Evolutionary conservation across 768 basidiomycete species (phyloP), one percentile per base, ranked within the genome.

Genomic region (Lactarius sanguifluus): DNA sequence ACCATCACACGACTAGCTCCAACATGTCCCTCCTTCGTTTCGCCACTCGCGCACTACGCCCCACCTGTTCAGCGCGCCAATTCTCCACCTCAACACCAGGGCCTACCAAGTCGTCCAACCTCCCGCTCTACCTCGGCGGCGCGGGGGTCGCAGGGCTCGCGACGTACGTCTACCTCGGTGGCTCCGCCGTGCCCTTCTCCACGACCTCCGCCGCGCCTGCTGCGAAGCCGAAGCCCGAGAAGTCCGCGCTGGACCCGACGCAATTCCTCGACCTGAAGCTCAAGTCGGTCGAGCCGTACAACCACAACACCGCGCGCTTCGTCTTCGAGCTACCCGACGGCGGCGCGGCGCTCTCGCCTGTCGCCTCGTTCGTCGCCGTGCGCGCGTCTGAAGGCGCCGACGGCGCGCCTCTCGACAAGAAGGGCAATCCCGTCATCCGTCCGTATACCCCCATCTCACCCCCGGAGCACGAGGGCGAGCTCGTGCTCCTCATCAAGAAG

Each of bases 401-500:
- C 2, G 56, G 38, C 1, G 61, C 50, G 86, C 59, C 81, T 79
- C 41, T 90, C 68, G 88, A 88, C 75, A 80, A 77, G 72, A 92
- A 94, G 73, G 96, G 94, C 68, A 94, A 93, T 71, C 91, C 93
- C 59, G 85, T 95, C 77, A 82, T 90, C 70, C 85, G 94, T 62
- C 93, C 97, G 0, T 99, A 99, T 78, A 99, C 97, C 5, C 94
- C 97, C 61, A 85, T 94, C 70, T 95, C 95, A 25, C 78, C 85
- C 0, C 83, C 92, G 9, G 87, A 94, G 65, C 73, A 80, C 8
- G 85, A 85, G 62, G 94, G 93, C 32, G 88, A 93, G 73, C 76
- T 96, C 56, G 81, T 83, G 15, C 84, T 98, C 69, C 77, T 98
- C 69, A 79, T 98, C 76, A 98, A 98, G 79, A 88, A 86, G 69